These are phyloP conservation scores for Laetiporus sulphureus DNA, from an alignment of 1,284 basidiomycete genomes.

Conservation along the genomic window DNA sequence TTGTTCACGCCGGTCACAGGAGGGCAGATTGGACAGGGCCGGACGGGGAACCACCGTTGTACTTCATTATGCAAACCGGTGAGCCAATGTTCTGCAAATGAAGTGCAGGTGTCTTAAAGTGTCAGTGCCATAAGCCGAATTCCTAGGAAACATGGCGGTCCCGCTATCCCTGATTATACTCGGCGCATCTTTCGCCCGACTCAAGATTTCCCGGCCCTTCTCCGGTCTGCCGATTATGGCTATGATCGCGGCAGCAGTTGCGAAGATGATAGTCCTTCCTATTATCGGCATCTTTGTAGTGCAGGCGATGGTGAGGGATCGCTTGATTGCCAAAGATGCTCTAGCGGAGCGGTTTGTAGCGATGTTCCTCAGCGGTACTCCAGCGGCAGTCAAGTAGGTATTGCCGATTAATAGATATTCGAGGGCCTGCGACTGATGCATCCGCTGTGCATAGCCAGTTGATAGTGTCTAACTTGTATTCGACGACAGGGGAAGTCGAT, in stretches of 20 bases:
- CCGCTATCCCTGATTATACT: slow-evolving; percentile 48
- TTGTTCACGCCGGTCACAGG: slow-evolving; percentile 37
- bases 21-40: slow-evolving; percentile 41
- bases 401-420: too few species aligned
- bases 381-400: slow-evolving; percentile 31
- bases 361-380: slow-evolving; percentile 35
- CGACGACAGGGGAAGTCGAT: slow-evolving; percentile 32
- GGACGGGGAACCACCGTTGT: slow-evolving; percentile 45
- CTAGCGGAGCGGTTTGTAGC: slow-evolving; percentile 37
- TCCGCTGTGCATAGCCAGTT: slow-evolving; percentile 26
- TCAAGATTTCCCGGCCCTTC: slow-evolving; percentile 34
- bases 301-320: slow-evolving; percentile 30
- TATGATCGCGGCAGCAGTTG: slow-evolving; percentile 37
- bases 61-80: slow-evolving; percentile 41
- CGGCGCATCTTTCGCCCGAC: slow-evolving; percentile 47
- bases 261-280: slow-evolving; percentile 48
- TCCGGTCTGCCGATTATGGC: slow-evolving; percentile 41
- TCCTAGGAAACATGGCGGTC: slow-evolving; percentile 44
- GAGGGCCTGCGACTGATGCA: neutral
- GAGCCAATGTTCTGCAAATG: too few species aligned
- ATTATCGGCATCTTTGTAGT: slow-evolving; percentile 42
- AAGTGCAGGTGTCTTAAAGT: too few species aligned
- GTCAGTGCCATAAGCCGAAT: too few species aligned
- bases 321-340: slow-evolving; percentile 29
- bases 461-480: slow-evolving; percentile 31